A percentile compares a stretch with the other conserved stretches of the same genome.
Conservation (phyloP, 2,329 filamentous ascomycete species). For the Epichloe gansuensis region DNA sequence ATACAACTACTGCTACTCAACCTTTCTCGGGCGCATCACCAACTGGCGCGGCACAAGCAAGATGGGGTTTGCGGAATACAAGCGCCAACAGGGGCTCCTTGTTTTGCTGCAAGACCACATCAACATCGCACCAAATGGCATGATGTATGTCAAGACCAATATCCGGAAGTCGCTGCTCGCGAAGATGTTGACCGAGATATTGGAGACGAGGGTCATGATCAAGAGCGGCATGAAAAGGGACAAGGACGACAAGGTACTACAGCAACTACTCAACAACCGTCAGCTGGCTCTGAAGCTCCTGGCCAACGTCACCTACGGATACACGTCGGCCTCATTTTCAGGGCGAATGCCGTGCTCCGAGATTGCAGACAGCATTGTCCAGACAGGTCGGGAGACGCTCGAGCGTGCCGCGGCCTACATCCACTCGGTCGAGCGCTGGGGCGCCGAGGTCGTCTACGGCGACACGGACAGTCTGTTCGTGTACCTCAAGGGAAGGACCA, state of each 20-base stretch:
- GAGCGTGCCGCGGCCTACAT: constrained; percentile 90
- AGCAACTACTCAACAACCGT: constrained; percentile 81
- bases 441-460: constrained; percentile 92
- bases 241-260: constrained; percentile 73
- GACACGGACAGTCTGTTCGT: constrained; percentile 95
- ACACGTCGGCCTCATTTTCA: constrained; percentile 92
- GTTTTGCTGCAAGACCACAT: constrained; percentile 71
- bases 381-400: constrained; percentile 86
- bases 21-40: constrained; percentile 74
- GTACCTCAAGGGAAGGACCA: constrained; percentile 73
- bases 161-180: constrained; percentile 83
- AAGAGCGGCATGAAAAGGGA: constrained; percentile 94
- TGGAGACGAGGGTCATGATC: constrained; percentile 95
- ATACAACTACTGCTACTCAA: constrained; percentile 98
- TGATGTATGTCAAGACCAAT: constrained; percentile 81
- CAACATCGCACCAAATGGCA: constrained; percentile 89
- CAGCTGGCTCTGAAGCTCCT: constrained; percentile 90
- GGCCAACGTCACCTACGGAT: constrained; percentile 98
- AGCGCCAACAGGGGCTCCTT: constrained; percentile 60
- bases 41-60: constrained; percentile 87
- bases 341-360: constrained; percentile 96
- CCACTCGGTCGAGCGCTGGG: constrained; percentile 77
- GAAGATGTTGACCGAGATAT: constrained; percentile 91
- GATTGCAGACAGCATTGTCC: constrained; percentile 95
- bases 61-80: constrained; percentile 86